Evolutionary conservation across 257 asterid genomes (phyloP).

Genomic region (Penstemon barbatus): DNA sequence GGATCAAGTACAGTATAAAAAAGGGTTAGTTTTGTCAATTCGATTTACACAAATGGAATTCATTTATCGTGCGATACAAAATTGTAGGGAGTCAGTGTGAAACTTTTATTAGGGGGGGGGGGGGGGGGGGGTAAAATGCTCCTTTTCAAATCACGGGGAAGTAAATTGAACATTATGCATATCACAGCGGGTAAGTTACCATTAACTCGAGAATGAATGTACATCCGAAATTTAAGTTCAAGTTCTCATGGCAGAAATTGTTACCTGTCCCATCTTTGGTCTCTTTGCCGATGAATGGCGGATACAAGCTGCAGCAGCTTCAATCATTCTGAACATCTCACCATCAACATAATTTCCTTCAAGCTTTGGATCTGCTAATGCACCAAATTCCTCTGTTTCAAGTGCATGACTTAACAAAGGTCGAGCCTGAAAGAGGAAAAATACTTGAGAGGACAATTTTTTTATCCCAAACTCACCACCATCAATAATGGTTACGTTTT

Average conservation of each 20-base stretch:
- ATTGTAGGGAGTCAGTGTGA: no score
- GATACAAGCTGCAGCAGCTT: constrained; percentile 95
- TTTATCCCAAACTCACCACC: background rate
- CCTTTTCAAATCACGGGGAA: no score
- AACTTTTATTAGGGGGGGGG: no score
- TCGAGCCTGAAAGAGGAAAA: constrained; percentile 67
- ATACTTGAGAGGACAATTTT: constrained; percentile 2
- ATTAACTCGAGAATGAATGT: no score
- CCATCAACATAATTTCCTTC: constrained; percentile 50
- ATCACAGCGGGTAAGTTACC: no score
- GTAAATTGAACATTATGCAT: no score
- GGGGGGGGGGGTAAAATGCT: no score
- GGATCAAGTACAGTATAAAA: no score
- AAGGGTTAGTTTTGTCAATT: no score
- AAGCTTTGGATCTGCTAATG: constrained; percentile 75
- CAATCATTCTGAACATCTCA: constrained; percentile 71
- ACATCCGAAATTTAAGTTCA: background rate
- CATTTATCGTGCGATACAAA: no score
- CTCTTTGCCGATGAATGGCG: constrained; percentile 85
- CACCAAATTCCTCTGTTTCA: constrained; percentile 57
- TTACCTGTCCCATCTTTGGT: constrained; percentile 95
- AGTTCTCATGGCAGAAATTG: background rate
- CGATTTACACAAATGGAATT: no score
- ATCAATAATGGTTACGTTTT: background rate
- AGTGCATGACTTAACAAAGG: constrained; percentile 73